phyloP scores from a whole-genome alignment of 2,329 filamentous ascomycete species.

The Botrytis deweyae region DNA sequence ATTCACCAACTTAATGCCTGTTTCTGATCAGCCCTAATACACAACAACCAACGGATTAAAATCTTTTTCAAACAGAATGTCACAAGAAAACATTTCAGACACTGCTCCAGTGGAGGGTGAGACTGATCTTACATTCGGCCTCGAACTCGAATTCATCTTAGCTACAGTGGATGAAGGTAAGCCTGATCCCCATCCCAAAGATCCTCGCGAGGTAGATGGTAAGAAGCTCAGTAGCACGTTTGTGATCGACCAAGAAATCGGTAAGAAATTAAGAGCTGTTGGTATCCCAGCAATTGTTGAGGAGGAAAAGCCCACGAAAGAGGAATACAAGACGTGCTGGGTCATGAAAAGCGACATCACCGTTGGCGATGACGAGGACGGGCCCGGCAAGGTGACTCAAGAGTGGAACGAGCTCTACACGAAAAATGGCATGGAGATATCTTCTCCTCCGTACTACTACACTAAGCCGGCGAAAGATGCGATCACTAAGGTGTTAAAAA shows the following conservation, averaged over 20 bases:
- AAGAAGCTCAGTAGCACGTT: no score
- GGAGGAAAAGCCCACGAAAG: no score
- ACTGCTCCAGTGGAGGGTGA: background rate
- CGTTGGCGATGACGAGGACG: background rate
- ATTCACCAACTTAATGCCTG: background rate
- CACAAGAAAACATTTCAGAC: background rate
- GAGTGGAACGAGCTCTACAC: no score
- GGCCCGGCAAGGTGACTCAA: no score
- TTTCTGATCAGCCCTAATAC: background rate
- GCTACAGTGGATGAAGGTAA: background rate
- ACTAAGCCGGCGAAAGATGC: background rate
- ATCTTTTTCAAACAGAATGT: background rate
- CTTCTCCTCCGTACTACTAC: background rate
- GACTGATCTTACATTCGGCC: background rate
- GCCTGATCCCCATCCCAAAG: background rate
- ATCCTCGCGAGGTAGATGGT: background rate
- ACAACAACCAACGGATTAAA: background rate
- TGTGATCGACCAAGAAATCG: no score
- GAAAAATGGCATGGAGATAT: background rate
- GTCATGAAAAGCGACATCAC: background rate
- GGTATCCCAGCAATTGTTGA: background rate
- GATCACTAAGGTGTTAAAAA: constrained; percentile 20
- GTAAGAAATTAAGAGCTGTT: no score
- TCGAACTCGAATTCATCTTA: constrained; percentile 1
- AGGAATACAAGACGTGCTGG: background rate